These are phyloP conservation scores for Ustilago cynodontis DNA, from an alignment of 1,284 basidiomycete species.

Conservation along the genomic window DNA sequence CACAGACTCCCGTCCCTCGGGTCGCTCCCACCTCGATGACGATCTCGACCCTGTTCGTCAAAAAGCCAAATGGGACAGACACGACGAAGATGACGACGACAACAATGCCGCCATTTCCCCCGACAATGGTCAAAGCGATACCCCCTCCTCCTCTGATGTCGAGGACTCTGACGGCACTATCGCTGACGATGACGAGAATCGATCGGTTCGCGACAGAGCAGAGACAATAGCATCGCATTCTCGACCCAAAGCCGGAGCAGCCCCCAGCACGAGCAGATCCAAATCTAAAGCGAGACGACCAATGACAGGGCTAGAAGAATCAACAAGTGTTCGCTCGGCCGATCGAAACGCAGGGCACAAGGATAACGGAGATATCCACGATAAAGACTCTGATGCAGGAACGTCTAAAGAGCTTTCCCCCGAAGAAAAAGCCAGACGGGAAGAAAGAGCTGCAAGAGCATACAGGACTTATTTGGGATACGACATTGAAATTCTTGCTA, in stretches of 20 bases:
- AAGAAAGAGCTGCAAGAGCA: slow-evolving; percentile 41
- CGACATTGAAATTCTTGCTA: slow-evolving; percentile 82
- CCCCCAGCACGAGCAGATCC: slow-evolving; percentile 15
- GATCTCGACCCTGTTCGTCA: slow-evolving; percentile 50
- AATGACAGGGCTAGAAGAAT: slow-evolving; percentile 30
- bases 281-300: slow-evolving; percentile 34
- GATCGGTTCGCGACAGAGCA: slow-evolving; percentile 26
- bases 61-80: slow-evolving; percentile 46
- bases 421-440: slow-evolving; percentile 39
- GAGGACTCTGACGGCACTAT: slow-evolving; percentile 48
- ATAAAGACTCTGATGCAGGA: slow-evolving; percentile 40
- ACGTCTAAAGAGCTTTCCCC: slow-evolving; percentile 48
- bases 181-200: slow-evolving; percentile 44
- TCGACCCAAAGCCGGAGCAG: slow-evolving; percentile 26
- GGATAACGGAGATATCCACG: slow-evolving; percentile 22
- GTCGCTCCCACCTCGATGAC: slow-evolving; percentile 28
- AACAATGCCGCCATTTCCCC: slow-evolving; percentile 19
- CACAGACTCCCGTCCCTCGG: slow-evolving; percentile 27
- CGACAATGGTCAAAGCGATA: slow-evolving; percentile 37
- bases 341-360: slow-evolving; percentile 27
- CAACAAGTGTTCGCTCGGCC: slow-evolving; percentile 26
- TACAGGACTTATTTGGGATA: slow-evolving; percentile 81
- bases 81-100: slow-evolving; percentile 47
- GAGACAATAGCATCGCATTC: slow-evolving; percentile 34
- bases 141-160: slow-evolving; percentile 43